These are phyloP conservation scores for Plasmodium reichenowi DNA, from an alignment of 169 alveolate species.

Conservation along the genomic window DNA sequence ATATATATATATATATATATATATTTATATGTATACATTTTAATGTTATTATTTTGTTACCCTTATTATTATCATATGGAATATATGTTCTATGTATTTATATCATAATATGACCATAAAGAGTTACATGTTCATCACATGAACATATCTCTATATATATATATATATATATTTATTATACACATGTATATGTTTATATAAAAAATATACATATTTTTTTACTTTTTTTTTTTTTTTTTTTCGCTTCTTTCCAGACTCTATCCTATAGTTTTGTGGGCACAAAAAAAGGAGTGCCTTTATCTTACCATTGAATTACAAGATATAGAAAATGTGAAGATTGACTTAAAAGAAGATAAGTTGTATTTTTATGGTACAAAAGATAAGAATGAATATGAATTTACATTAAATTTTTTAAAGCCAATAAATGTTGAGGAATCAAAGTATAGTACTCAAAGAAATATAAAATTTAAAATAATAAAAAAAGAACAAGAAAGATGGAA, in stretches of 20 bases:
- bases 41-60: no score
- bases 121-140: no score
- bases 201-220: background rate
- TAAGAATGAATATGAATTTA: constrained; percentile 81
- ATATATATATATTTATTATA: background rate
- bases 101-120: no score
- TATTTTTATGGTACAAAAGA: constrained; percentile 80
- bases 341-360: constrained; percentile 80
- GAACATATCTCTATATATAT: background rate
- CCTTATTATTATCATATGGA: no score
- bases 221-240: background rate
- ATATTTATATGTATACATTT: no score
- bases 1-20: no score
- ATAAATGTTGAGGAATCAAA: constrained; percentile 81
- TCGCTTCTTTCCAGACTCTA: constrained; percentile 71
- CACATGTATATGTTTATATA: constrained; percentile 8
- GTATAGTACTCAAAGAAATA: constrained; percentile 79
- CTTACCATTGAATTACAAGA: constrained; percentile 83
- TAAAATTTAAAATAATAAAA: constrained; percentile 83
- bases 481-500: constrained; percentile 85
- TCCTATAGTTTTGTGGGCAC: constrained; percentile 88
- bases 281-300: constrained; percentile 82
- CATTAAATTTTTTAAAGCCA: constrained; percentile 84
- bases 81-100: no score
- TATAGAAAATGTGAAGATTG: constrained; percentile 76